Evolutionary conservation across 805 yeast species (phyloP), one percentile per base, ranked within the genome.

Genomic region (Candida dendrica): DNA sequence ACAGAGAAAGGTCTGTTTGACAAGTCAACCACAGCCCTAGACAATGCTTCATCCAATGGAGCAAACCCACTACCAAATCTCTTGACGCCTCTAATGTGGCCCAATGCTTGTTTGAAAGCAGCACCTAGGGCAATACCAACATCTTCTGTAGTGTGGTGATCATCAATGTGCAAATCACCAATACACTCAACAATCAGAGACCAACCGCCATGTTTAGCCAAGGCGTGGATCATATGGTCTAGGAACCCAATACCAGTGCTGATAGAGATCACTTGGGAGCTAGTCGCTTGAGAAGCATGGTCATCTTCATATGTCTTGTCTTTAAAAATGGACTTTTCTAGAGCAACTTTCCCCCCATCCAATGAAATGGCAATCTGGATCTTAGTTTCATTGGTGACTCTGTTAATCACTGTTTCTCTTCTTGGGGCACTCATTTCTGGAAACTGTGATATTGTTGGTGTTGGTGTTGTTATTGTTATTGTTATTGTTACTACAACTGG

Each of bases 191-290:
- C 75, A 29, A 86, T 70, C 43, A 93, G 59, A 11, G 96, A 86
- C 98, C 98, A 93, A 15, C 98, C 98, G 1, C 95, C 72, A 64
- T 93, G 98, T 58, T 93, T 93, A 33, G 98, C 96, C 53, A 93
- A 70, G 0, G 98, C 98, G 56, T 91, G 96, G 38, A 93, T 69
- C 98, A 93, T 93, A 64, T 93, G 98, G 67, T 93, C 98, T 44
- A 91, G 66, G 59, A 93, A 93, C 1, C 98, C 98, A 42, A 93
- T 77, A 41, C 98, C 98, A 0, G 98, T 84, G 55, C 86, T 84
- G 40, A 93, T 79, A 27, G 79, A 70, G 45, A 93, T 89, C 9
- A 74, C 68, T 63, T 91, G 98, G 6, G 83, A 64, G 13, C 73
- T 65, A 0, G 95, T 77, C 18, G 72, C 58, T 57, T 88, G 95